Conservation (phyloP, 164 flowering plant species). For the Echeveria elegans region DNA sequence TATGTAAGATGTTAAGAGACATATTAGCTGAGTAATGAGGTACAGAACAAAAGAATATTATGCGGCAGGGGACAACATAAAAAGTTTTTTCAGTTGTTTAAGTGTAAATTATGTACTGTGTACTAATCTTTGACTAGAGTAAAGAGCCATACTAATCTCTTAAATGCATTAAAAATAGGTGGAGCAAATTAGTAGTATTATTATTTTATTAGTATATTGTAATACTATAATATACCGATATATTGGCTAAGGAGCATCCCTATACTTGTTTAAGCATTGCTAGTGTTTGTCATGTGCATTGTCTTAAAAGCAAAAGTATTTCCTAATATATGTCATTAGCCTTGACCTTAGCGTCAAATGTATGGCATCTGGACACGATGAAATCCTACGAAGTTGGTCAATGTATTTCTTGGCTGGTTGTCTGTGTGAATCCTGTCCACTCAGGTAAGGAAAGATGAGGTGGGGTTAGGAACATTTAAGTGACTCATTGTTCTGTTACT, state of each 20-base stretch:
- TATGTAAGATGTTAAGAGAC: not conserved
- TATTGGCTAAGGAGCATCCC: not conserved
- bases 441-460: not conserved
- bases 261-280: not conserved
- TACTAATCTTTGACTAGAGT: not conserved
- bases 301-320: not conserved
- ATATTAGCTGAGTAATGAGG: not conserved
- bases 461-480: not conserved
- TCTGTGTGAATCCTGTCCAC: not conserved
- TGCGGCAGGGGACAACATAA: not conserved
- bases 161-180: not conserved
- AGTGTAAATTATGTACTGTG: not conserved
- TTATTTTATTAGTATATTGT: not conserved
- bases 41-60: not conserved
- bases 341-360: not conserved
- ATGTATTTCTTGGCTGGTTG: not conserved
- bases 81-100: not conserved
- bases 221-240: not conserved
- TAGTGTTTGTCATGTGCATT: not conserved
- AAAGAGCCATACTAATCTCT: not conserved
- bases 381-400: not conserved
- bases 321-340: not conserved
- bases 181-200: not conserved
- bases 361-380: not conserved
- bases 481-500: not conserved